Evolutionary conservation across 2,329 filamentous ascomycete species (phyloP).

Genomic region (Fusarium nelsonii): DNA sequence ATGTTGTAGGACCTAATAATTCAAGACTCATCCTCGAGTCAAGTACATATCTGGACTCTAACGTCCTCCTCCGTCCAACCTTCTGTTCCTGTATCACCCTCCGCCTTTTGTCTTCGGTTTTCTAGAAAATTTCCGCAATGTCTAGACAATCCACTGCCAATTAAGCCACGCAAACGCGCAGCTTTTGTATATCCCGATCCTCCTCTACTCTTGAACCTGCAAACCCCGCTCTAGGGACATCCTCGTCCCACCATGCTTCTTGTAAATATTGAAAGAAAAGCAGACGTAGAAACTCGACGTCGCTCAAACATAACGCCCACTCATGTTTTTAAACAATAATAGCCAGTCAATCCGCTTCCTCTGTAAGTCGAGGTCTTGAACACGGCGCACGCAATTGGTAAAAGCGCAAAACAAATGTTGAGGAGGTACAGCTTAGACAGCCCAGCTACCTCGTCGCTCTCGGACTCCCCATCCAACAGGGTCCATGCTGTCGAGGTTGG

Average conservation of each 20-base stretch:
- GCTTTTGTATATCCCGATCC: conserved; percentile 7
- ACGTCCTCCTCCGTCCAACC: not conserved
- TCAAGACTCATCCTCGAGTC: conserved; percentile 9
- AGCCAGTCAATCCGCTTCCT: conserved; percentile 10
- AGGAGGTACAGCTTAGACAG: conserved; percentile 60
- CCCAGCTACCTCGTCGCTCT: conserved; percentile 78
- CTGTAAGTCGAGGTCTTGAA: not conserved
- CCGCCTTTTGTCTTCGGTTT: conserved; percentile 4
- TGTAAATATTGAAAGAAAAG: conserved; percentile 14
- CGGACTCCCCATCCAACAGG: conserved; percentile 76
- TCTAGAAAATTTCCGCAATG: conserved; percentile 20
- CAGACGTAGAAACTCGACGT: conserved; percentile 13
- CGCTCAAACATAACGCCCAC: conserved; percentile 35
- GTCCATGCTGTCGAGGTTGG: conserved; percentile 72
- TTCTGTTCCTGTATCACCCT: conserved; percentile 8
- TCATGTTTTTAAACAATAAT: conserved; percentile 28
- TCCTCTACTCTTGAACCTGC: conserved; percentile 10
- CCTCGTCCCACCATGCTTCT: conserved; percentile 36
- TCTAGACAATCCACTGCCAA: conserved; percentile 27
- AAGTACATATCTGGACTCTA: conserved; percentile 10
- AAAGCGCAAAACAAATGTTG: conserved; percentile 4
- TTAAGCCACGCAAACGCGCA: conserved; percentile 7
- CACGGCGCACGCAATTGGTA: conserved; percentile 4
- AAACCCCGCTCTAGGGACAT: conserved; percentile 24
- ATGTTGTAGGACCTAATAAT: conserved; percentile 10